Evolutionary conservation across 495 filamentous ascomycete genomes (phyloP).

Genomic region (Paragyromitra xinjiangensis): DNA sequence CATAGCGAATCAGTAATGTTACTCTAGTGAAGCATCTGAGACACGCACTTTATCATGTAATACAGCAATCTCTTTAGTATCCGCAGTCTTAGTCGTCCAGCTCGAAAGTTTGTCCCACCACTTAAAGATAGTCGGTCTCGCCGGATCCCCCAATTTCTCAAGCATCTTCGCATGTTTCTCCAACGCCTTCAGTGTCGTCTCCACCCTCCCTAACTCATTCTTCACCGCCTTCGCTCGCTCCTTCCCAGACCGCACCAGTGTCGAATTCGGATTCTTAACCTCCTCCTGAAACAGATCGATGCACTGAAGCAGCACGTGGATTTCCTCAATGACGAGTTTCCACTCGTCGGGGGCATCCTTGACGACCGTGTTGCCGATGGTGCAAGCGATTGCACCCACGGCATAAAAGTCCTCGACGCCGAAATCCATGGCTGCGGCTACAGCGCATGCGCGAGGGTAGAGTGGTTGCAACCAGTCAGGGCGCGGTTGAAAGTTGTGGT

Average conservation of each 20-base stretch:
- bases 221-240: conserved; percentile 20
- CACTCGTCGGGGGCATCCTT: conserved; percentile 33
- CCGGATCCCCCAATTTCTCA: conserved; percentile 29
- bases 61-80: conserved; percentile 31
- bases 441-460: conserved; percentile 22
- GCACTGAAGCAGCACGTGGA: conserved; percentile 34
- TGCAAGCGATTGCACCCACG: conserved; percentile 26
- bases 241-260: conserved; percentile 27
- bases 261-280: conserved; percentile 38
- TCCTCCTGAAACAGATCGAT: conserved; percentile 32
- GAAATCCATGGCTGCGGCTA: conserved; percentile 22
- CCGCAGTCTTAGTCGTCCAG: conserved; percentile 32
- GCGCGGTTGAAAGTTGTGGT: not conserved
- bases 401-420: conserved; percentile 34
- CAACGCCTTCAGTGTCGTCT: conserved; percentile 27
- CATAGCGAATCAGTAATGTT: not conserved
- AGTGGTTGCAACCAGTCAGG: conserved; percentile 16
- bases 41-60: conserved; percentile 26
- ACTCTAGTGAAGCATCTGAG: not conserved
- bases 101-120: conserved; percentile 37
- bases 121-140: conserved; percentile 22
- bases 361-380: conserved; percentile 28
- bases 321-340: conserved; percentile 32
- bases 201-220: conserved; percentile 17
- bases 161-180: conserved; percentile 30